These are phyloP conservation scores for Nicotiana paniculata DNA, from an alignment of 257 asterid genomes.

Conservation along the genomic window DNA sequence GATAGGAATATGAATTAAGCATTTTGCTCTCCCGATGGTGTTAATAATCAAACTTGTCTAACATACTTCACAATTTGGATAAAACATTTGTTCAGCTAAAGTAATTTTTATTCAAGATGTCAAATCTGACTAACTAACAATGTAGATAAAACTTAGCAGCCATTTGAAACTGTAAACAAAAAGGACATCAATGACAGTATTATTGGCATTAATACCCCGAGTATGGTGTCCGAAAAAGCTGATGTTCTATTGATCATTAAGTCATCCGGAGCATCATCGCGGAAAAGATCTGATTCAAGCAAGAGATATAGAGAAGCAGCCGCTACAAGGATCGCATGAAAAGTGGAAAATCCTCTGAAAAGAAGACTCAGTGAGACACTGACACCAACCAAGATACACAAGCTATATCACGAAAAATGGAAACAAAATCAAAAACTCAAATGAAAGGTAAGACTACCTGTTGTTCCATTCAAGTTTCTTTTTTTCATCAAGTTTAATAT, in stretches of 20 bases:
- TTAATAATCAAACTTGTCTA: neutral
- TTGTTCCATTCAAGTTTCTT: conserved; percentile 87
- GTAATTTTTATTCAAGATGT: neutral
- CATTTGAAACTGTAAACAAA: neutral
- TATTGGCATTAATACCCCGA: conserved; percentile 48
- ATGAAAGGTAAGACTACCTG: conserved; percentile 39
- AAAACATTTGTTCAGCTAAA: neutral
- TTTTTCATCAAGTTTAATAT: conserved; percentile 54
- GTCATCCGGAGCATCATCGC: conserved; percentile 34
- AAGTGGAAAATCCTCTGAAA: conserved; percentile 86
- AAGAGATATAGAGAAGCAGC: conserved; percentile 63
- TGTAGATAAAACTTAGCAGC: neutral
- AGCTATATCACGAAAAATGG: neutral
- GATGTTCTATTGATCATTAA: conserved; percentile 48
- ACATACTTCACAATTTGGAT: neutral
- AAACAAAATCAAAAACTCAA: neutral
- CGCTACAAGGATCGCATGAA: conserved; percentile 72
- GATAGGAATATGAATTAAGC: neutral
- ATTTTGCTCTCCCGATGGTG: neutral
- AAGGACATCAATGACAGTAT: neutral
- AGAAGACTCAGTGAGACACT: conserved; percentile 2
- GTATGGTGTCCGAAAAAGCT: conserved; percentile 51
- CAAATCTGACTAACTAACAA: neutral
- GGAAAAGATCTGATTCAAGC: conserved; percentile 52
- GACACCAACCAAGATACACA: conserved; percentile 3